phyloP scores from a whole-genome alignment of 2,329 filamentous ascomycete genomes.

The Cladosporium phlei region DNA sequence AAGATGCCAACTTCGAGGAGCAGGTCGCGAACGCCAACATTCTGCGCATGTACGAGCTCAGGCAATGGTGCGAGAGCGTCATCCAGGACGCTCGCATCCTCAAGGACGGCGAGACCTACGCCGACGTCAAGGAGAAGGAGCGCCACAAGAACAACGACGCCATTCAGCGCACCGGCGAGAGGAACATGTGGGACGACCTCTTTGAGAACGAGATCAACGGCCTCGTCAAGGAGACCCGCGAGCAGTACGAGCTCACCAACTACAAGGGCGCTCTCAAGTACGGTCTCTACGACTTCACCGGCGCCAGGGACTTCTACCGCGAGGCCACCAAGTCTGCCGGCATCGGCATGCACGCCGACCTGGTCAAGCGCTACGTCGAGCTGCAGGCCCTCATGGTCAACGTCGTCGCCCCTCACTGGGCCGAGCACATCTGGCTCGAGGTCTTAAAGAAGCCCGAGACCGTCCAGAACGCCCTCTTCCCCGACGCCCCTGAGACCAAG shows the following conservation, averaged over 20 bases:
- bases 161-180: slow-evolving; percentile 69
- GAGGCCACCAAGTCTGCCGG: slow-evolving; percentile 72
- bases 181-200: slow-evolving; percentile 76
- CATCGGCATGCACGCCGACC: slow-evolving; percentile 79
- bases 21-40: slow-evolving; percentile 88
- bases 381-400: slow-evolving; percentile 77
- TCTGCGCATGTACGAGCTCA: slow-evolving; percentile 73
- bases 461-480: slow-evolving; percentile 76
- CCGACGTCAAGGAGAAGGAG: slow-evolving; percentile 38
- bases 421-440: slow-evolving; percentile 91
- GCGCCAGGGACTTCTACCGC: slow-evolving; percentile 83
- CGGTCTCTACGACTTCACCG: slow-evolving; percentile 85
- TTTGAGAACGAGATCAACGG: slow-evolving; percentile 92
- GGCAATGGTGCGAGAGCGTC: slow-evolving; percentile 90
- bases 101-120: slow-evolving; percentile 40
- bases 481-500: slow-evolving; percentile 61
- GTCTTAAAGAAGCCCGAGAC: slow-evolving; percentile 70
- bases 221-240: slow-evolving; percentile 70
- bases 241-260: slow-evolving; percentile 72
- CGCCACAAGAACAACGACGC: slow-evolving; percentile 49
- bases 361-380: slow-evolving; percentile 76
- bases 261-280: slow-evolving; percentile 83
- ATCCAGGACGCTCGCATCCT: slow-evolving; percentile 55
- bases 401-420: slow-evolving; percentile 86
- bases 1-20: slow-evolving; percentile 97